These are phyloP conservation scores for Myxozyma udenii DNA, from an alignment of 805 yeast genomes.

Conservation along the genomic window DNA sequence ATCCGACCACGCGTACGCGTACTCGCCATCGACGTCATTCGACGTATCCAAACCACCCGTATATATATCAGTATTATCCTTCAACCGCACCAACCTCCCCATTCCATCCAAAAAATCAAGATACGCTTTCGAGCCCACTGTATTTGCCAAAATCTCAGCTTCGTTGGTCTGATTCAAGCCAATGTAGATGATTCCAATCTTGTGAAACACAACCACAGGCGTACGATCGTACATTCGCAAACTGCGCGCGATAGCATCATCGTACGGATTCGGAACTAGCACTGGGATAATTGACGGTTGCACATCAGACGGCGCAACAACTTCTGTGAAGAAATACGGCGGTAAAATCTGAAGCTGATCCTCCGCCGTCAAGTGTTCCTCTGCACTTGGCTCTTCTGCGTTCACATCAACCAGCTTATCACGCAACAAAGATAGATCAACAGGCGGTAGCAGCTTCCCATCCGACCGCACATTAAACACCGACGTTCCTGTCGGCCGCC, in stretches of 20 bases:
- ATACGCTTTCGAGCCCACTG: slow-evolving; percentile 60
- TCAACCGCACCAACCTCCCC: slow-evolving; percentile 60
- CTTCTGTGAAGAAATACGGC: slow-evolving; percentile 52
- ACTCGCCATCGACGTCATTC: slow-evolving; percentile 69
- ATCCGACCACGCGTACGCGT: slow-evolving; percentile 68
- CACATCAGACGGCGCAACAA: slow-evolving; percentile 46
- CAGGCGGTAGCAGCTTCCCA: slow-evolving; percentile 39
- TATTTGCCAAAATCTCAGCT: slow-evolving; percentile 59
- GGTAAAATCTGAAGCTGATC: slow-evolving; percentile 40
- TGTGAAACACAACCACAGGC: slow-evolving; percentile 74
- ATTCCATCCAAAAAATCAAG: slow-evolving; percentile 55
- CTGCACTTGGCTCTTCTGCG: neutral
- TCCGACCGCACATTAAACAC: slow-evolving; percentile 48
- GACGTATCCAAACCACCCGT: slow-evolving; percentile 79
- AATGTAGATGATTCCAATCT: slow-evolving; percentile 73
- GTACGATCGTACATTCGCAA: slow-evolving; percentile 64
- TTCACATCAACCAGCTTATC: slow-evolving; percentile 18
- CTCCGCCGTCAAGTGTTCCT: slow-evolving; percentile 7
- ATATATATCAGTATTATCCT: slow-evolving; percentile 52
- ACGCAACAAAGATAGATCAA: slow-evolving; percentile 1
- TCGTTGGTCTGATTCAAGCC: slow-evolving; percentile 66
- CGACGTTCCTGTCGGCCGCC: slow-evolving; percentile 67
- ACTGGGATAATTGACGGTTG: slow-evolving; percentile 44
- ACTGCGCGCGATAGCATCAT: slow-evolving; percentile 44
- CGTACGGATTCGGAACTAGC: slow-evolving; percentile 44